A percentile compares a stretch with the other conserved stretches of the same genome.
phyloP scores from a whole-genome alignment of 192 early-diverging fungal genomes.

The Pilaira anomala region DNA sequence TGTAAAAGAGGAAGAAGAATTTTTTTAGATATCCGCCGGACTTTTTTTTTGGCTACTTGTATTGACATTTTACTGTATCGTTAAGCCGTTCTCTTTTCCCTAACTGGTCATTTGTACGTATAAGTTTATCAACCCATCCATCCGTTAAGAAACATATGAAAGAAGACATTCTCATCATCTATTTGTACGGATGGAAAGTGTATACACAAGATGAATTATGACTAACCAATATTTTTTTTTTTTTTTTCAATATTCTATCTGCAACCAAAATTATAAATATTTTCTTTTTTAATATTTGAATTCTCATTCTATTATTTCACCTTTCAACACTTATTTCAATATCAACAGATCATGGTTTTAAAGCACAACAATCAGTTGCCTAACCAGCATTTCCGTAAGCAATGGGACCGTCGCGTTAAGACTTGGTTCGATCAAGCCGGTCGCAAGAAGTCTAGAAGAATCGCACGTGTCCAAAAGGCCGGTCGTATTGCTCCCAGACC shows the following conservation, averaged over 20 bases:
- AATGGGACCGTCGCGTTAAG: conserved; percentile 94
- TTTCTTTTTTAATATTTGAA: not conserved
- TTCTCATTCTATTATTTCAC: not conserved
- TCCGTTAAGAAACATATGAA: not conserved
- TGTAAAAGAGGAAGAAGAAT: not conserved
- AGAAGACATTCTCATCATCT: not conserved
- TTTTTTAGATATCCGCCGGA: conserved; percentile 13
- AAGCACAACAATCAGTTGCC: conserved; percentile 96
- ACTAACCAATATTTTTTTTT: not conserved
- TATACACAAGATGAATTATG: conserved; percentile 4
- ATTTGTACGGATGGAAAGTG: not conserved
- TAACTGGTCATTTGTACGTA: conserved; percentile 32
- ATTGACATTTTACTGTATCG: not conserved
- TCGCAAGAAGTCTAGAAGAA: conserved; percentile 89
- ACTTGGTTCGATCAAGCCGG: conserved; percentile 99
- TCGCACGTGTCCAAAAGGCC: conserved; percentile 91
- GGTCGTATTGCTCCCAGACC: conserved; percentile 94
- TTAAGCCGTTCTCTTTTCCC: conserved; percentile 28
- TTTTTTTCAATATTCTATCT: not conserved
- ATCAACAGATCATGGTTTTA: conserved; percentile 45
- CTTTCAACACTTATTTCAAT: not conserved
- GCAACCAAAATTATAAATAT: not conserved
- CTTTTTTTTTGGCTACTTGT: conserved; percentile 6
- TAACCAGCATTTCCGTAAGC: conserved; percentile 97
- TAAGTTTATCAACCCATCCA: conserved; percentile 2